Evolutionary conservation across 2,329 filamentous ascomycete genomes (phyloP).

Genomic region (Fusarium phyllophilum): DNA sequence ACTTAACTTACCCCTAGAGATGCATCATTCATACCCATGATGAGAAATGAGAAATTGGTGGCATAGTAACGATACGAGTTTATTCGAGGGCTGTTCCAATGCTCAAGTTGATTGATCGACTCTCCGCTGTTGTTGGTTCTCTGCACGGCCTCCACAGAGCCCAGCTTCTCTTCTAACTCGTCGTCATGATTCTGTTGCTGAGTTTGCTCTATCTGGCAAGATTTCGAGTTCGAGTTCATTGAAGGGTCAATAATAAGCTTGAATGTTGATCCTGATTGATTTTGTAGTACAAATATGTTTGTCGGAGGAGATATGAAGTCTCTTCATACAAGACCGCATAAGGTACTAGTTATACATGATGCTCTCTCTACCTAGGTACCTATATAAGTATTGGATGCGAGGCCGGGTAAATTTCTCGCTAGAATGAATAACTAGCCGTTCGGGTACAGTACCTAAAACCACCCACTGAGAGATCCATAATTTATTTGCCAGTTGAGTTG

Average conservation of each 20-base stretch:
- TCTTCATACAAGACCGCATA: neutral
- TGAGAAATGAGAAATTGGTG: conserved; percentile 69
- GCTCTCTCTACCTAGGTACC: neutral
- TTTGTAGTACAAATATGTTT: neutral
- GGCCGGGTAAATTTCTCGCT: conserved; percentile 17
- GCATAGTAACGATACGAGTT: conserved; percentile 69
- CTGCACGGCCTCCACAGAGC: neutral
- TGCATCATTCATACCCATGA: conserved; percentile 77
- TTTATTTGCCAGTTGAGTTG: neutral
- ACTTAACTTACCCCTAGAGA: conserved; percentile 67
- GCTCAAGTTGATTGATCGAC: conserved; percentile 50
- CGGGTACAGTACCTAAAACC: neutral
- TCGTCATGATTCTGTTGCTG: conserved; percentile 11
- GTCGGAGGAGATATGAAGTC: neutral
- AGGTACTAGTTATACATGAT: neutral
- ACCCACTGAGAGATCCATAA: neutral
- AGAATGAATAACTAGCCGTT: neutral
- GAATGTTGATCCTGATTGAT: neutral
- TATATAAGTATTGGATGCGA: neutral
- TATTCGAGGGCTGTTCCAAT: conserved; percentile 70
- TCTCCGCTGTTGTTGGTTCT: neutral
- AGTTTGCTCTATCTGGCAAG: neutral
- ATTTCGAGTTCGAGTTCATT: neutral
- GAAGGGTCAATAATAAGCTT: neutral
- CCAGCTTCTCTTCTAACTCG: conserved; percentile 11